Evolutionary conservation across 805 yeast species (phyloP).

Genomic region (Soucietia sequanensis): DNA sequence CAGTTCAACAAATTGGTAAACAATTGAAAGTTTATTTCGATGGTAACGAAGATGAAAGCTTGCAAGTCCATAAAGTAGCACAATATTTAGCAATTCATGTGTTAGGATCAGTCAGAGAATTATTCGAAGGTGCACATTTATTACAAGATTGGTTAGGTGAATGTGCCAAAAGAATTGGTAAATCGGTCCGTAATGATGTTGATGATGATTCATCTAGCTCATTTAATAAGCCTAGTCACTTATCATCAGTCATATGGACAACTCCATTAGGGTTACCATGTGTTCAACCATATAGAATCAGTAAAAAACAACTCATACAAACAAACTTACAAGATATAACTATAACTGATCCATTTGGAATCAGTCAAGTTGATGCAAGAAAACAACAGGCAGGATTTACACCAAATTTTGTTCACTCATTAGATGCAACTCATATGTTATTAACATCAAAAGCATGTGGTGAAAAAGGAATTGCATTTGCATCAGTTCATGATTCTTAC

Average conservation of each 20-base stretch:
- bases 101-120: constrained; percentile 77
- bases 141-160: constrained; percentile 96
- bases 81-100: constrained; percentile 75
- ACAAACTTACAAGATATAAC: constrained; percentile 87
- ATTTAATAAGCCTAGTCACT: constrained; percentile 55
- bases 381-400: constrained; percentile 94
- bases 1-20: constrained; percentile 81
- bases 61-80: constrained; percentile 25
- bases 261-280: constrained; percentile 94
- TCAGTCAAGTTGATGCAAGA: constrained; percentile 79
- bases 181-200: constrained; percentile 68
- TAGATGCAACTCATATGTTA: constrained; percentile 97
- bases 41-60: constrained; percentile 41
- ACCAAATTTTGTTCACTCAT: constrained; percentile 90
- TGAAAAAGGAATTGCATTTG: constrained; percentile 65
- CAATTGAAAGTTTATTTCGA: constrained; percentile 64
- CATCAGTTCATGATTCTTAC: constrained; percentile 95
- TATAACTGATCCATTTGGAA: constrained; percentile 82
- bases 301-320: constrained; percentile 60
- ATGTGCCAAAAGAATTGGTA: constrained; percentile 76
- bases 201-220: constrained; percentile 40
- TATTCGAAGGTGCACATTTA: constrained; percentile 88
- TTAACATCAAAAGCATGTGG: constrained; percentile 81
- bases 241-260: constrained; percentile 96
- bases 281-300: constrained; percentile 91